Base-by-base conservation (phyloP, 192 early-diverging fungal genomes). In the Umbelopsis sp. region DNA sequence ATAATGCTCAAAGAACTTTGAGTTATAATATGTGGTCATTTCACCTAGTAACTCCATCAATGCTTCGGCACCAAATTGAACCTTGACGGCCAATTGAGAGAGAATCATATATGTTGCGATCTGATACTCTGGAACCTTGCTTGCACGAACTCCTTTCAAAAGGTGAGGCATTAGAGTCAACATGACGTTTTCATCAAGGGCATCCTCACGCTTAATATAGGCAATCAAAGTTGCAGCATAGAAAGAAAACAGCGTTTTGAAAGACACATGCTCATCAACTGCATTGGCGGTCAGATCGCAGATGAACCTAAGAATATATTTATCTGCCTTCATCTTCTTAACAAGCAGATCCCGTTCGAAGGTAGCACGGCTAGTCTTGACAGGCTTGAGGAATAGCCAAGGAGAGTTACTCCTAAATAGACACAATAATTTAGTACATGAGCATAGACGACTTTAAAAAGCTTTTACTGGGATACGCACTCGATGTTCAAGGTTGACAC, bases 261-360 rank as follows among this genome's bases (percentile, higher is more conserved):
- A 88, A 0, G 74, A 65, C 7, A 75, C 72, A 11, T 66, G 71
- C 2, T 71, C 62, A 17, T 53, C 29, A 21, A 78, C 70, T 3
- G 83, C 89, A 36, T 75, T 62, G 52, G 80, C 74, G 51, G 86
- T 86, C 45, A 87, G 87, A 36, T 89, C 79, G 77, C 89, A 95
- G 24, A 98, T 82, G 73, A 94, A 96, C 68, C 91, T 85, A 21
- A 96, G 78, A 7, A 97, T 52, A 8, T 88, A 83, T 14, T 86
- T 75, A 74, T 95, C 93, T 65, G 87, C 88, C 34, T 79, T 67
- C 75, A 89, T 89, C 52, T 86, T 83, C 45, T 92, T 83, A 44
- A 96, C 83, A 36, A 98, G 74, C n/a, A 85, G 80, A 10, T 74
- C 74, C 41, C 96, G 88, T 26, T 90, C 89, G 52, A 97, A 70